Base-by-base conservation (phyloP, 352 stramenopile genomes). In the Globisporangium parvum region DNA sequence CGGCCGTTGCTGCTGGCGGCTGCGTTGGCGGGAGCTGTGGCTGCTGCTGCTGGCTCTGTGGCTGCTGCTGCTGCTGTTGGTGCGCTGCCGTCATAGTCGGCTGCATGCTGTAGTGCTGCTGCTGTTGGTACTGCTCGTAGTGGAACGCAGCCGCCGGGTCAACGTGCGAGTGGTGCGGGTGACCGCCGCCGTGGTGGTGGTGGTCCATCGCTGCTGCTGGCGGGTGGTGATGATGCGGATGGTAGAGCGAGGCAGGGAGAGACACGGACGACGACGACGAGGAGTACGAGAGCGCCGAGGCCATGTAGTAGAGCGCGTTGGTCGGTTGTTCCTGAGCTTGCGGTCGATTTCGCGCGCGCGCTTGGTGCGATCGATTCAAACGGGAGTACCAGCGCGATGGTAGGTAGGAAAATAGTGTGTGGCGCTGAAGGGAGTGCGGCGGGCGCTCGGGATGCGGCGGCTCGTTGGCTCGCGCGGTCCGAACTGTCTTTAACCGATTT, bases 81-180 rank as follows among this genome's bases (percentile, higher is more conserved):
- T 6, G 4, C 9, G n/a, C 41, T 3, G n/a, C 41, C 3, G 18
- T 47, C 41, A 47, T 47, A 4, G 53, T 76, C 60, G 21, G 55
- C 59, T 57, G 17, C 57, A 63, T 57, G 37, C 51, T 44, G 44
- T 58, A 63, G 42, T 85, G 71, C 60, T 85, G 74, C 14, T 85
- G 77, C 59, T 79, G 74, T 57, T 85, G 75, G 59, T 82, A 81
- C 21, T 70, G 54, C 31, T 80, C 75, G 60, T 85, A 85, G 63
- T 73, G 75, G 57, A 79, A 80, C 44, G 71, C 31, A 24, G 18
- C 46, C 41, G 53, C 21, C 8, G 67, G 59, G 52, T 81, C 74
- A 20, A 77, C 62, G 55, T 62, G 56, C 47, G 47, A 35, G 8
- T 55, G 55, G 50, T 79, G 60, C 45, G 48, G 23, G 12, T 61